These are phyloP conservation scores for Aegilops umbellulata DNA, from an alignment of 176 grass and related monocot genomes.

Conservation along the genomic window DNA sequence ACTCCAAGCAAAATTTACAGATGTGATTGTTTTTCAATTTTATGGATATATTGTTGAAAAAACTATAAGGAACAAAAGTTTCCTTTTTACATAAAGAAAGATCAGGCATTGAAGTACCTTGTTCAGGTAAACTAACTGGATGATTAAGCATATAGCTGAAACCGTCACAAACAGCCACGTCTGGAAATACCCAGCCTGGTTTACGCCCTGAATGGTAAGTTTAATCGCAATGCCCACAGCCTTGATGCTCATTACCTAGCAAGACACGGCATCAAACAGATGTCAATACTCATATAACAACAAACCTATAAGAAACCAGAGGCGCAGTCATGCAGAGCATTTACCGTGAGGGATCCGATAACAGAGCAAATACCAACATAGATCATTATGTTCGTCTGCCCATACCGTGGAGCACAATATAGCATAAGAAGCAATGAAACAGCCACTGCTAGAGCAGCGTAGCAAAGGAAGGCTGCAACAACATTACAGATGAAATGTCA, in stretches of 20 bases:
- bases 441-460: conserved; percentile 58
- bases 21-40: too few species aligned
- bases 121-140: conserved; percentile 94
- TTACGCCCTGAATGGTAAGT: conserved; percentile 80
- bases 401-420: conserved; percentile 76
- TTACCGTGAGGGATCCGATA: conserved; percentile 91
- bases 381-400: conserved; percentile 88
- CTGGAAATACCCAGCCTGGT: conserved; percentile 88
- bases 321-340: neutral
- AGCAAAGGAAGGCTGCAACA: conserved; percentile 77
- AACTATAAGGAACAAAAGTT: neutral
- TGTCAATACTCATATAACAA: conserved; percentile 17
- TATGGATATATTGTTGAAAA: neutral
- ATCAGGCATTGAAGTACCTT: conserved; percentile 54
- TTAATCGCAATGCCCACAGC: conserved; percentile 91
- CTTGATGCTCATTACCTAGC: conserved; percentile 96
- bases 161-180: conserved; percentile 89
- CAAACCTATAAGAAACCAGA: neutral
- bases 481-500: conserved; percentile 13
- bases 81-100: neutral
- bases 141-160: conserved; percentile 69
- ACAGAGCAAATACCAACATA: conserved; percentile 93
- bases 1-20: too few species aligned
- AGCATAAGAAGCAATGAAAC: conserved; percentile 80
- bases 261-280: conserved; percentile 14